phyloP scores from a whole-genome alignment of 1,284 basidiomycete species.

The Moniliophthora roreri region DNA sequence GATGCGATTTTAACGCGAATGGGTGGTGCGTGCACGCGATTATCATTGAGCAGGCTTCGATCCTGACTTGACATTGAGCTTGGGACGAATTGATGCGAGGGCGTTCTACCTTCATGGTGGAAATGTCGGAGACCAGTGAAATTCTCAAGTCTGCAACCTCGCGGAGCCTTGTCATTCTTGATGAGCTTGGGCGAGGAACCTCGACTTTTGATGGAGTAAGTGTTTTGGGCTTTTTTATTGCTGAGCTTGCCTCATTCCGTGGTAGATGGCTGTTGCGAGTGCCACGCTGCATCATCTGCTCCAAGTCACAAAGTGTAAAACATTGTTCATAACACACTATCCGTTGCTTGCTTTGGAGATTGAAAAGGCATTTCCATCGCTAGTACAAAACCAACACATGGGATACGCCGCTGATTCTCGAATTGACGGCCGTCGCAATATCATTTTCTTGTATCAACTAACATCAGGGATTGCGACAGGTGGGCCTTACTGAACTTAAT shows the following conservation, averaged over 20 bases:
- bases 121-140: conserved; percentile 92
- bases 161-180: conserved; percentile 81
- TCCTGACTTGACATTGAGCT: conserved; percentile 42
- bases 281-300: conserved; percentile 80
- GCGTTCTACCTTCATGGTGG: conserved; percentile 94
- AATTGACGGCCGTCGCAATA: conserved; percentile 71
- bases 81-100: conserved; percentile 84
- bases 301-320: conserved; percentile 65
- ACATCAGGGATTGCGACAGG: conserved; percentile 70
- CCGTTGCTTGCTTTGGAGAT: conserved; percentile 69
- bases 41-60: conserved; percentile 4
- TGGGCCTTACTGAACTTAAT: no score
- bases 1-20: conserved; percentile 88
- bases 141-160: conserved; percentile 77
- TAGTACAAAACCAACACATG: conserved; percentile 85
- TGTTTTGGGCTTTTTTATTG: conserved; percentile 9
- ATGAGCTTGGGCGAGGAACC: conserved; percentile 84
- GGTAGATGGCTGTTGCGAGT: conserved; percentile 80
- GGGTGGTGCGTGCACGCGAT: conserved; percentile 55
- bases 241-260: conserved; percentile 5
- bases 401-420: conserved; percentile 68
- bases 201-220: conserved; percentile 83
- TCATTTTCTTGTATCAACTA: conserved; percentile 85
- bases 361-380: conserved; percentile 49
- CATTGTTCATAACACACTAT: conserved; percentile 95